Base-by-base conservation (phyloP, 1,139 yeast genomes). In the Geotrichum cucujoidarum region DNA sequence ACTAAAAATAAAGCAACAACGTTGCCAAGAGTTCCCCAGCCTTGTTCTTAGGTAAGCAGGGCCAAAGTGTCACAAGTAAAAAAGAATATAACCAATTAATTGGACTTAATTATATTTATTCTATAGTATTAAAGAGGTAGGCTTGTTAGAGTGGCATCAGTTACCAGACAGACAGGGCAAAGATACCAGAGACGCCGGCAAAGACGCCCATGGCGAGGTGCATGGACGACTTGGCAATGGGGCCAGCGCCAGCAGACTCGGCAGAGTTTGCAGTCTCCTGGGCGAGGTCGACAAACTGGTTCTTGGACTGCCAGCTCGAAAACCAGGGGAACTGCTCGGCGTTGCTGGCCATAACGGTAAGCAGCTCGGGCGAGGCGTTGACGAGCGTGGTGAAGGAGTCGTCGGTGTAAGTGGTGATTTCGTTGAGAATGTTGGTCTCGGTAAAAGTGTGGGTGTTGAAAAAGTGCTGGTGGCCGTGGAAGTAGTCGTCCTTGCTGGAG, bases 261-360 rank as follows among this genome's bases (percentile, higher is more conserved):
- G 40, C 42, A 4, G 47, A 37, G 16, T 25, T 39, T 20, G 45
- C 48, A 24, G 37, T 39, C 32, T 27, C 22, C 34, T 34, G 20
- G 11, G 43, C 39, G 13, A 35, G 31, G 13, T 11, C 35, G 11
- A 20, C 14, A 22, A 25, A 40, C 2, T 43, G 31, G 27, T 43
- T 33, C 34, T 47, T 27, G 1, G 20, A 13, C 17, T 33, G 35
- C 48, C 50, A 50, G n/a, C 21, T 21, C 3, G 43, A 21, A 40
- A 42, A 43, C 53, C 53, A 50, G 8, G 53, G 53, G 40, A 50
- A 43, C 39, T 50, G 38, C n/a, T 45, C 21, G 8, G 53, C 53
- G 10, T 41, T 22, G 29, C 34, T 43, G 8, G 53, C 49, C 14
- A 50, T 27, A 10, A 31, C 48, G 10, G 50, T 40, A 21, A 40